A percentile compares a stretch with the other conserved stretches of the same genome.
Evolutionary conservation across 805 yeast species (phyloP).

Genomic region (Lipomyces spencermartinsiae): DNA sequence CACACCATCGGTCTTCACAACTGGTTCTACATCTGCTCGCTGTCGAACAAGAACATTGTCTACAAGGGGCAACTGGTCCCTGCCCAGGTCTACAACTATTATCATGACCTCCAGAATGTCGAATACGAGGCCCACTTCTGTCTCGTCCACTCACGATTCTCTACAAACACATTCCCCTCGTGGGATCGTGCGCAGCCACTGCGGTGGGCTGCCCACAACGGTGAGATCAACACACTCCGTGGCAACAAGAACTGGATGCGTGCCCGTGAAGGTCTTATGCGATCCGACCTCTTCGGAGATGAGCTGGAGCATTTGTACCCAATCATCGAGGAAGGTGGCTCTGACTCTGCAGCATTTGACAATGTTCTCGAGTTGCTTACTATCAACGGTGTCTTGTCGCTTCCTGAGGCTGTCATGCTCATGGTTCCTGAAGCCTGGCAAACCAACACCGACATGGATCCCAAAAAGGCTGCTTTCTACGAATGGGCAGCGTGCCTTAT

Average conservation of each 20-base stretch:
- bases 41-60: constrained; percentile 86
- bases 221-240: constrained; percentile 95
- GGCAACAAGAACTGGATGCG: constrained; percentile 99
- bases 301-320: constrained; percentile 91
- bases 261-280: constrained; percentile 97
- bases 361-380: constrained; percentile 91
- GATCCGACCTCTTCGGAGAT: constrained; percentile 83
- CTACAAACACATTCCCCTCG: constrained; percentile 98
- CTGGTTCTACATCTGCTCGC: constrained; percentile 96
- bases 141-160: constrained; percentile 94
- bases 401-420: constrained; percentile 97
- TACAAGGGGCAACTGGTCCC: constrained; percentile 99
- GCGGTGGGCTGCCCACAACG: constrained; percentile 97
- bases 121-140: constrained; percentile 96
- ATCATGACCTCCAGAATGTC: constrained; percentile 88
- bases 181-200: constrained; percentile 99
- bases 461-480: constrained; percentile 90
- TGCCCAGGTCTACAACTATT: constrained; percentile 91
- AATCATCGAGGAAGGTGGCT: constrained; percentile 97
- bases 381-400: constrained; percentile 85
- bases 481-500: constrained; percentile 99
- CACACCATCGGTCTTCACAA: constrained; percentile 92
- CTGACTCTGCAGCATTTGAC: constrained; percentile 97
- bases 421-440: constrained; percentile 99
- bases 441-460: constrained; percentile 81